phyloP scores from a whole-genome alignment of 2,329 filamentous ascomycete genomes.

The Microdochium trichocladiopsis region DNA sequence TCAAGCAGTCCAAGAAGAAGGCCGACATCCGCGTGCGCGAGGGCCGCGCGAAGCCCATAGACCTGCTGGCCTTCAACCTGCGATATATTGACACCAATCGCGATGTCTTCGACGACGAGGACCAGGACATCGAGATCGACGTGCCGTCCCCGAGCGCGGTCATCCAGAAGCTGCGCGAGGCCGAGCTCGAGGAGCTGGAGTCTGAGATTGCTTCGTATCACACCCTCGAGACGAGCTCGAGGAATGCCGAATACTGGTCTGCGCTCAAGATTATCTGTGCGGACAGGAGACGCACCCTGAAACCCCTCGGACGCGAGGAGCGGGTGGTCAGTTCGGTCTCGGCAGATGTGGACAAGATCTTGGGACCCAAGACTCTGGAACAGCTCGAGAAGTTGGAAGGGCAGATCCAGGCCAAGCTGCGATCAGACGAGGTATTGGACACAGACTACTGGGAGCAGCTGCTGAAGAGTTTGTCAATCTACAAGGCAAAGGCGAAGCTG shows the following conservation, averaged over 20 bases:
- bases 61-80: slow-evolving; percentile 87
- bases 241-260: slow-evolving; percentile 87
- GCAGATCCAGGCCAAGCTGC: slow-evolving; percentile 80
- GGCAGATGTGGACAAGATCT: slow-evolving; percentile 79
- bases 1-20: slow-evolving; percentile 97
- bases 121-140: slow-evolving; percentile 64
- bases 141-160: slow-evolving; percentile 76
- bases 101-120: slow-evolving; percentile 80
- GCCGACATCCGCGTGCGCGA: slow-evolving; percentile 91
- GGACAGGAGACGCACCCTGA: slow-evolving; percentile 63
- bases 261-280: slow-evolving; percentile 79
- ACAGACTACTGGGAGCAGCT: slow-evolving; percentile 97
- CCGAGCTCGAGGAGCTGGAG: slow-evolving; percentile 68
- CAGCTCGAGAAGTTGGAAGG: slow-evolving; percentile 81
- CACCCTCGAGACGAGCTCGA: slow-evolving; percentile 68
- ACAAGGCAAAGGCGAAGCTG: slow-evolving; percentile 86
- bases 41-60: slow-evolving; percentile 83
- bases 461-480: slow-evolving; percentile 74
- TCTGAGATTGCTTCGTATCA: slow-evolving; percentile 77
- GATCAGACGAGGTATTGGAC: slow-evolving; percentile 86
- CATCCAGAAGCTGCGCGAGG: slow-evolving; percentile 62
- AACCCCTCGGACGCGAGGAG: slow-evolving; percentile 54
- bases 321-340: slow-evolving; percentile 77
- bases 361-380: slow-evolving; percentile 77
- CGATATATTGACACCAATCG: slow-evolving; percentile 81